A percentile compares a stretch with the other conserved stretches of the same genome.
Evolutionary conservation across 2,329 filamentous ascomycete species (phyloP).

Genomic region (Talaromyces sp.): DNA sequence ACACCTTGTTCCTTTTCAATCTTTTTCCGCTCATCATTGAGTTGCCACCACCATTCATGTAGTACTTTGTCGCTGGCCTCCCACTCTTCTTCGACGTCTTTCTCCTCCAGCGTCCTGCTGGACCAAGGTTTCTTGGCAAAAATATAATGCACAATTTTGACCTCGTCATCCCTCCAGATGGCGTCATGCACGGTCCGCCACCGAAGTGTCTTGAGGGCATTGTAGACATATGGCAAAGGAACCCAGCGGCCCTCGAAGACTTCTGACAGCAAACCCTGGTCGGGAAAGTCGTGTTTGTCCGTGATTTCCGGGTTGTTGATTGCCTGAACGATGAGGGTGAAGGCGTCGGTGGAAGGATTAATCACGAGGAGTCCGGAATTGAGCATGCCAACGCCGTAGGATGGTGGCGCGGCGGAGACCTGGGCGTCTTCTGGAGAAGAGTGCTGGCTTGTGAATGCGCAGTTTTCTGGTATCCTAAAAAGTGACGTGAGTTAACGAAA

Average conservation of each 20-base stretch:
- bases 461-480: conserved; percentile 49
- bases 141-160: conserved; percentile 60
- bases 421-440: conserved; percentile 45
- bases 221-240: conserved; percentile 54
- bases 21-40: neutral
- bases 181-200: conserved; percentile 50
- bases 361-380: conserved; percentile 59
- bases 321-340: conserved; percentile 45
- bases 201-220: conserved; percentile 54
- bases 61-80: neutral
- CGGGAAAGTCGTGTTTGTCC: conserved; percentile 52
- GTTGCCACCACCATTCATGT: neutral
- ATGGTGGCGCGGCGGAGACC: conserved; percentile 41
- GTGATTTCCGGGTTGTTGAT: conserved; percentile 41
- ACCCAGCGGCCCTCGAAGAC: conserved; percentile 54
- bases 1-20: neutral
- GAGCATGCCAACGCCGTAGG: conserved; percentile 50
- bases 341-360: conserved; percentile 47
- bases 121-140: conserved; percentile 58
- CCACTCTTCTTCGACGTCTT: neutral
- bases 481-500: neutral
- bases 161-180: conserved; percentile 55
- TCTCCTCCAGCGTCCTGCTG: conserved; percentile 27
- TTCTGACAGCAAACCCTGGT: conserved; percentile 54
- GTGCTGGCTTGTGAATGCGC: conserved; percentile 57